Conservation (phyloP, 139 green algal genomes). For the Chlorella sp. region DNA sequence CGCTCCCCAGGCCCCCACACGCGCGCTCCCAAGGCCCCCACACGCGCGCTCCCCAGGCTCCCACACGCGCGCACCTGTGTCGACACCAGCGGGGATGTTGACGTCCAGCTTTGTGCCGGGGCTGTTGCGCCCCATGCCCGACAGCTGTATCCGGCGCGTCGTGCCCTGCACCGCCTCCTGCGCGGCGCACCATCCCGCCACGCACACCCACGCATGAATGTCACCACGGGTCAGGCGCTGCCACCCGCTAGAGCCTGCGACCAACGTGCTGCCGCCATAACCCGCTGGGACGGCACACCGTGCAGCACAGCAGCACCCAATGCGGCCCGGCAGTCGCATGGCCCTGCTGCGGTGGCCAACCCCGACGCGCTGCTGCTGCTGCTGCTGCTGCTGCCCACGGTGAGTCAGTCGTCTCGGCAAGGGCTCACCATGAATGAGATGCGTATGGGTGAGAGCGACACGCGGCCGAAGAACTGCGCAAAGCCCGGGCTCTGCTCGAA, state of each 20-base stretch:
- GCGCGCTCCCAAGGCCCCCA: not conserved
- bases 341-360: not conserved
- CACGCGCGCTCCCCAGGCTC: not conserved
- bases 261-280: not conserved
- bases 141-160: slow-evolving; percentile 11
- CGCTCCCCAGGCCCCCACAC: too few relatives aligned
- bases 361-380: not conserved
- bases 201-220: not conserved
- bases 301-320: not conserved
- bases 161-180: slow-evolving; percentile 60
- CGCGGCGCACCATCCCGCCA: not conserved
- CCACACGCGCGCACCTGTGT: not conserved
- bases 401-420: slow-evolving; percentile 13
- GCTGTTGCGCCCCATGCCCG: slow-evolving; percentile 4
- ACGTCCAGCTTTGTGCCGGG: slow-evolving; percentile 7
- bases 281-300: not conserved
- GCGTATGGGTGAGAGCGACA: slow-evolving; percentile 27
- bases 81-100: slow-evolving; percentile 20
- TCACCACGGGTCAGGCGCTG: not conserved
- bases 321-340: not conserved
- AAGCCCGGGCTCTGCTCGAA: slow-evolving; percentile 26
- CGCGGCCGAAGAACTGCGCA: slow-evolving; percentile 27
- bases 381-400: slow-evolving; percentile 4
- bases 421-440: slow-evolving; percentile 34
- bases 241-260: not conserved